Base-by-base conservation (phyloP, 2,329 filamentous ascomycete genomes). In the Colletotrichum kahawae region DNA sequence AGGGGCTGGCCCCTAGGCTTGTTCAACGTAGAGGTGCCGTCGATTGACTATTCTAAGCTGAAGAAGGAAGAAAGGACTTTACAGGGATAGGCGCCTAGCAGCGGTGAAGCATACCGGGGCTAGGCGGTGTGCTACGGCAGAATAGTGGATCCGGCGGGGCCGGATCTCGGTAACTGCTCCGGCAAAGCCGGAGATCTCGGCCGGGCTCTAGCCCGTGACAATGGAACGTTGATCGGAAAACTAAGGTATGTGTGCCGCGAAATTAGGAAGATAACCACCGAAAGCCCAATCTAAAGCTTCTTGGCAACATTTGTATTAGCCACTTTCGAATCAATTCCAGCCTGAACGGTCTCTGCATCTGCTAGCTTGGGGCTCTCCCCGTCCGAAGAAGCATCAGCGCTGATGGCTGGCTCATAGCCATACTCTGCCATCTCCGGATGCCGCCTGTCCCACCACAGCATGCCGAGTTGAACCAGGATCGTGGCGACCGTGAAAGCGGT, bases 401-500 rank as follows among this genome's bases (percentile, higher is more conserved):
- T 63, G 34, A 48, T 12, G 6, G 69, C 56, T 4, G 56, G 33
- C 18, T 70, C 76, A 16, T 76, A 78, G 1, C 77, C 78, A 13
- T 74, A 67, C 36, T 77, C 73, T 3, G 71, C 76, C 34, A 81
- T 77, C 29, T 79, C 77, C 1, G 79, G 78, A 59, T 82, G 74
- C 12, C 74, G 66, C 18, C 74, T 66, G 14, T 79, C 76, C 78
- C 82, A 85, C 78, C 79, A 82, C 3, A 83, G 36, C 66, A 85
- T 76, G 0, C 79, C 79, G 0, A 85, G 77, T 57, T 84, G 83
- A 1, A 80, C 77, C 4, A 80, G 13, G 9, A 85, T 82, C 1
- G 81, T 82, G 0, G 78, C 78, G 1, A 81, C 82, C 0, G 78
- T 79, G 31, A 85, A 83, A 0, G 83, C 82, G 0, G 82, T 82